Conservation (phyloP, 148 eudicot genomes). For the Dianthus caryophyllus region DNA sequence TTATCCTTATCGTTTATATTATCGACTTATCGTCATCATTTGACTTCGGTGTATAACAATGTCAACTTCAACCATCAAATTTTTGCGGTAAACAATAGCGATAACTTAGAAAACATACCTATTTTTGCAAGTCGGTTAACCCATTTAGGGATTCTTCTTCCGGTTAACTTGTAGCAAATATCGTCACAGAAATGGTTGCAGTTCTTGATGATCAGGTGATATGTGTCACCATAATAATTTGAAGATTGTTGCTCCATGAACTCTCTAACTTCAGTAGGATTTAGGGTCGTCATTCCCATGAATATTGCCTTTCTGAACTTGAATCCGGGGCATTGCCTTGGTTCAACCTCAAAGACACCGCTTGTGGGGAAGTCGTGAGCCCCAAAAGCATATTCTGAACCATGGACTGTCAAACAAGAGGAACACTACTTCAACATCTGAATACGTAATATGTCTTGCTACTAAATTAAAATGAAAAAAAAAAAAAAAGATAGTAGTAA, state of each 20-base stretch:
- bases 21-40: too few relatives aligned
- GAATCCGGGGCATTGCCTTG: slow-evolving; percentile 85
- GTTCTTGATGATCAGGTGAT: slow-evolving; percentile 72
- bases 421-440: slow-evolving; percentile 1
- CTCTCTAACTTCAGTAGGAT: slow-evolving; percentile 56
- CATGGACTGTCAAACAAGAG: slow-evolving; percentile 48
- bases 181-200: slow-evolving; percentile 90
- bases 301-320: slow-evolving; percentile 75
- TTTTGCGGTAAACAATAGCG: neutral
- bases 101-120: slow-evolving; percentile 51
- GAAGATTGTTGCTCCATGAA: slow-evolving; percentile 63
- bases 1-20: too few relatives aligned
- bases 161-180: slow-evolving; percentile 64
- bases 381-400: slow-evolving; percentile 88
- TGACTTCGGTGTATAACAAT: too few relatives aligned
- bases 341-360: slow-evolving; percentile 90
- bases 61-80: too few relatives aligned
- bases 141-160: slow-evolving; percentile 84
- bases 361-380: slow-evolving; percentile 78
- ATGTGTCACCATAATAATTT: slow-evolving; percentile 65
- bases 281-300: slow-evolving; percentile 62
- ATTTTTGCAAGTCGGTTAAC: slow-evolving; percentile 84
- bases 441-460: neutral
- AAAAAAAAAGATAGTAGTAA: neutral
- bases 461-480: neutral